Base-by-base conservation (phyloP, 2,329 filamentous ascomycete species). In the Alternaria arborescens region DNA sequence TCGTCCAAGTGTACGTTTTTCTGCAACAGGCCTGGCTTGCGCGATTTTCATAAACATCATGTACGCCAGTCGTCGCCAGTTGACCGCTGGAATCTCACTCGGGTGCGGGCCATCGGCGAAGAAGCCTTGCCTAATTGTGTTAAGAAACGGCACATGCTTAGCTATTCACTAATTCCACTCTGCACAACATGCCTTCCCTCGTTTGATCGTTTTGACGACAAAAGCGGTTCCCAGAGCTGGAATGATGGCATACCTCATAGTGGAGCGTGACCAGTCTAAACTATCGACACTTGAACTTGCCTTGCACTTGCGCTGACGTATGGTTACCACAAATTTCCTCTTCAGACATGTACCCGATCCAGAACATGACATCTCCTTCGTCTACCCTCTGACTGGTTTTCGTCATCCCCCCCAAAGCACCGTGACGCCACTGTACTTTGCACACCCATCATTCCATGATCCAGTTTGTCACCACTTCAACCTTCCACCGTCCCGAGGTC, bases 11-110 rank as follows among this genome's bases (percentile, higher is more conserved):
- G 53, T 61, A 58, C 53, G 47, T 50, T 54, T 61, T 61, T 47
- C 54, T 57, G 54, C 41, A 61, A 58, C 41, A 48, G 58, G 58
- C 32, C 58, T 61, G 58, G 58, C 58, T 61, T 61, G 58, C 53
- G 58, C 20, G 47, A 61, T 61, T 61, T 61, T 61, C 54, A 40
- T 56, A 47, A 46, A 48, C 50, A 41, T 34, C 51, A 58, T 58
- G 53, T 61, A 61, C 58, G 54, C 58, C 58, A 60, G 58, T 55
- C 44, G 38, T 59, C 47, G 52, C 50, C 58, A 60, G 52, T 60
- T 47, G 58, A 60, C 58, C 58, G 58, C 58, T 57, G 53, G 30
- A 43, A 43, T 38, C 44, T 50, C 38, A 34, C 42, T 40, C 51
- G 52, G 41, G 18, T 38, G 40, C 53, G 41, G 40, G 36, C 32